Conservation (phyloP, 2,329 filamentous ascomycete genomes). For the Stagonosporopsis tanaceti region DNA sequence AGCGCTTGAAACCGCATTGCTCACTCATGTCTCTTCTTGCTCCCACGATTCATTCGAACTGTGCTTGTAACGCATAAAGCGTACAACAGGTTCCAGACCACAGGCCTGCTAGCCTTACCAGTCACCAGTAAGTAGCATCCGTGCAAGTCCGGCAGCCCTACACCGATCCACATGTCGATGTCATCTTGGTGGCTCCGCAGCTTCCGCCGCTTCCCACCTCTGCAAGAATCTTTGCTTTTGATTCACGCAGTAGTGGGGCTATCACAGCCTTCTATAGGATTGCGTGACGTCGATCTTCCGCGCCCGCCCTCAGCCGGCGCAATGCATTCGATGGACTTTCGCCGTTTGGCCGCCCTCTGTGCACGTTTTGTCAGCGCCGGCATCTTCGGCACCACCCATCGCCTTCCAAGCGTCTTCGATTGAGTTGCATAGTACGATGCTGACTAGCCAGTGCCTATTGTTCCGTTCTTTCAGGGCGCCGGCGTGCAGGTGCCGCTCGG, state of each 20-base stretch:
- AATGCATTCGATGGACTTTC: constrained; percentile 18
- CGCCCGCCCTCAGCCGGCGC: constrained; percentile 26
- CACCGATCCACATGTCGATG: constrained; percentile 14
- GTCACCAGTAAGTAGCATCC: constrained; percentile 20
- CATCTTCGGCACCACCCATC: constrained; percentile 30
- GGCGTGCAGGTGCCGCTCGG: constrained; percentile 47
- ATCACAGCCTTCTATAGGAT: not conserved
- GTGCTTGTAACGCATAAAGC: constrained; percentile 43
- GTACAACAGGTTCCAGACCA: constrained; percentile 43
- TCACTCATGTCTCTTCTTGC: constrained; percentile 1
- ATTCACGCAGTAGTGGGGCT: constrained; percentile 22
- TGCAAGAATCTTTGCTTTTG: constrained; percentile 9
- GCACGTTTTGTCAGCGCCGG: constrained; percentile 42
- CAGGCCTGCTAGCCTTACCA: constrained; percentile 1
- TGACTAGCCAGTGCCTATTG: constrained; percentile 47
- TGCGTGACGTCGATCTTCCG: constrained; percentile 33
- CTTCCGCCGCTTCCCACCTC: constrained; percentile 14
- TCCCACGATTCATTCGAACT: not conserved
- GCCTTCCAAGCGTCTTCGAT: constrained; percentile 15
- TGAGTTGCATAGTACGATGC: constrained; percentile 29
- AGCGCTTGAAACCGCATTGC: constrained; percentile 14
- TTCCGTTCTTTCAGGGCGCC: constrained; percentile 46
- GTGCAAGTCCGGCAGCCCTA: constrained; percentile 15
- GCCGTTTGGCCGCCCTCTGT: constrained; percentile 15
- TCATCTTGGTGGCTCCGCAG: constrained; percentile 16